These are phyloP conservation scores for Ceratocystis diversiconidia DNA, from an alignment of 2,329 filamentous ascomycete species.

Conservation along the genomic window DNA sequence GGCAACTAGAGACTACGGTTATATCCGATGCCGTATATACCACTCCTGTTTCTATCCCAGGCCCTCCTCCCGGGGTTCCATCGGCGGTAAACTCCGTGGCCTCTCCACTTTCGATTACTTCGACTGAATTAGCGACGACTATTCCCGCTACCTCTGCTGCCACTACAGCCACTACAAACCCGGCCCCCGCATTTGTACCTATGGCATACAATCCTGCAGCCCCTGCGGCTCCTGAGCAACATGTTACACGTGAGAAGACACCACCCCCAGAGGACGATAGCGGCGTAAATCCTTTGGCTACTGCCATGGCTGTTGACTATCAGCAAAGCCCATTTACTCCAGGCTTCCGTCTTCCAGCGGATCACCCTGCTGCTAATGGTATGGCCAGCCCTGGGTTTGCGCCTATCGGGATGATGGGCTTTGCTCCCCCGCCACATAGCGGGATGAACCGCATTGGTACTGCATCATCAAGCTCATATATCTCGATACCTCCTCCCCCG, in stretches of 20 bases:
- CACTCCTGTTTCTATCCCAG: conserved; percentile 20
- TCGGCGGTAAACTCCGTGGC: conserved; percentile 17
- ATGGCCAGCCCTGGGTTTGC: conserved; percentile 29
- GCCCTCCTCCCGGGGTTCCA: conserved; percentile 19
- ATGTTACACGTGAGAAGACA: conserved; percentile 64
- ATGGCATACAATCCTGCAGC: conserved; percentile 70
- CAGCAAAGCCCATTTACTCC: conserved; percentile 39
- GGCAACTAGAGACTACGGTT: conserved; percentile 57
- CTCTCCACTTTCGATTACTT: not conserved
- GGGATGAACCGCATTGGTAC: conserved; percentile 35
- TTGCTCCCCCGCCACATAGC: conserved; percentile 27
- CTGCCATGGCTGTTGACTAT: conserved; percentile 43
- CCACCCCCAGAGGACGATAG: conserved; percentile 47
- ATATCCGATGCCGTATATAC: conserved; percentile 44
- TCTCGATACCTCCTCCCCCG: conserved; percentile 26
- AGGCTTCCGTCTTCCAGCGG: conserved; percentile 35
- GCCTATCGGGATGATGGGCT: conserved; percentile 31
- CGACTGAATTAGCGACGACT: too few species aligned
- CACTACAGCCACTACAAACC: conserved; percentile 20
- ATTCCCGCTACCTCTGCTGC: conserved; percentile 25
- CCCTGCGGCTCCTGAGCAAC: conserved; percentile 57
- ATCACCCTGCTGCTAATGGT: conserved; percentile 31
- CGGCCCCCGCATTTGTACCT: conserved; percentile 35
- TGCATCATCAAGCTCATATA: conserved; percentile 26
- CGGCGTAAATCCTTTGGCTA: conserved; percentile 39